These are phyloP conservation scores for Withania somnifera DNA, from an alignment of 305 asterid species.

Conservation along the genomic window DNA sequence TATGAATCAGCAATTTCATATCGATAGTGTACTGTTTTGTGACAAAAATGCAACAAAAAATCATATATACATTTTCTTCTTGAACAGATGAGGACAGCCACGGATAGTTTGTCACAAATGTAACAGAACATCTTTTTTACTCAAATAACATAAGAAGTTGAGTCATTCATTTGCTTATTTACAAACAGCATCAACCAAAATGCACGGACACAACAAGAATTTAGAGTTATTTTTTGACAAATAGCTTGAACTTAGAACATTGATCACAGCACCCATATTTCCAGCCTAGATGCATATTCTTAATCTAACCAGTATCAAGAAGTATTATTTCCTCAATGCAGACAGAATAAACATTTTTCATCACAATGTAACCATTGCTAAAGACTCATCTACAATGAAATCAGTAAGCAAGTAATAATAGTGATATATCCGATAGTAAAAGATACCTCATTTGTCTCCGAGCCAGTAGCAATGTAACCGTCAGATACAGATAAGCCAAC, in stretches of 20 bases:
- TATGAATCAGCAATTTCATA: neutral
- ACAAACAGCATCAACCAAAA: neutral
- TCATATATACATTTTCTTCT: too few relatives aligned
- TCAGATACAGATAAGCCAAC: conserved; percentile 91
- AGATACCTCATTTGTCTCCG: conserved; percentile 92
- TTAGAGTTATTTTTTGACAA: neutral
- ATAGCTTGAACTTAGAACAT: neutral
- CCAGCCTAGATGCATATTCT: neutral
- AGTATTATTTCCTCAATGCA: neutral
- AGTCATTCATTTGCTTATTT: neutral
- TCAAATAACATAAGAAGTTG: neutral
- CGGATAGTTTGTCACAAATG: neutral
- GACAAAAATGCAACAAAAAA: neutral
- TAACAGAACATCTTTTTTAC: neutral
- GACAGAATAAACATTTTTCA: neutral
- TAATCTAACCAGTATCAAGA: neutral
- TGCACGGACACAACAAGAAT: neutral
- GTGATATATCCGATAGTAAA: neutral
- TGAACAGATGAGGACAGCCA: neutral
- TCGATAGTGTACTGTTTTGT: neutral
- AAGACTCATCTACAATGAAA: neutral
- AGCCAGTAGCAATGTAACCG: conserved; percentile 94
- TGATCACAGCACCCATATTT: neutral
- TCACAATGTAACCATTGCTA: neutral
- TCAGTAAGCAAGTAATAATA: neutral